Base-by-base conservation (phyloP, 768 basidiomycete species). In the Lentinus brumalis region DNA sequence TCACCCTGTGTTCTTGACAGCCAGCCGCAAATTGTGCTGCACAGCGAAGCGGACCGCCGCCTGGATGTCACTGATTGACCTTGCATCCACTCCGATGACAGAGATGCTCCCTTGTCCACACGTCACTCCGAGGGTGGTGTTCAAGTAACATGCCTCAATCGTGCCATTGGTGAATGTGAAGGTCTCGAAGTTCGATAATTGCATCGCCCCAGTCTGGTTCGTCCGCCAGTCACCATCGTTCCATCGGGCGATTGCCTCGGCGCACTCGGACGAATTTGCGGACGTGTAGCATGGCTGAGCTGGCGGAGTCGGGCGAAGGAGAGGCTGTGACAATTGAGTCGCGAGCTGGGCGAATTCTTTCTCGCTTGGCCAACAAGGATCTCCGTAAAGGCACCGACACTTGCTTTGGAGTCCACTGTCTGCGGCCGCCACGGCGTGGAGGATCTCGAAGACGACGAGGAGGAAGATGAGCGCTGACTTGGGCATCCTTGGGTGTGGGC, bases 91-190 rank as follows among this genome's bases (percentile, higher is more conserved):
- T 14, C 73, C 70, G 30, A 73, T 69, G 2, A 74, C 68, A 1
- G 81, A 75, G 2, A 81, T 71, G 38, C 74, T 77, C 7, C 80
- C 81, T 62, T 80, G 81, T 2, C 69, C 66, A 53, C 81, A 83
- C 5, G 77, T 72, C 16, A 71, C 47, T 1, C 77, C 77, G 2
- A 78, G 64, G 0, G 71, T 70, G 0, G 77, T 78, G 55, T 84
- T 78, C 44, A 84, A 59, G 31, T 81, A 84, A 76, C 84, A 87
- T 0, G 74, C 77, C 56, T 77, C 76, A 53, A 83, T 79, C 51
- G 79, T 82, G 26, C 77, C 81, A 63, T 81, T 81, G 12, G 47
- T 61, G 12, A 72, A 77, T 1, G 67, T 66, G 60, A 65, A 77
- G 41, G 66, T 73, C 66, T 74, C 76, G 38, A 61, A 74, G 40